Evolutionary conservation across 352 stramenopile species (phyloP).

Genomic region (Thraustotheca clavata): DNA sequence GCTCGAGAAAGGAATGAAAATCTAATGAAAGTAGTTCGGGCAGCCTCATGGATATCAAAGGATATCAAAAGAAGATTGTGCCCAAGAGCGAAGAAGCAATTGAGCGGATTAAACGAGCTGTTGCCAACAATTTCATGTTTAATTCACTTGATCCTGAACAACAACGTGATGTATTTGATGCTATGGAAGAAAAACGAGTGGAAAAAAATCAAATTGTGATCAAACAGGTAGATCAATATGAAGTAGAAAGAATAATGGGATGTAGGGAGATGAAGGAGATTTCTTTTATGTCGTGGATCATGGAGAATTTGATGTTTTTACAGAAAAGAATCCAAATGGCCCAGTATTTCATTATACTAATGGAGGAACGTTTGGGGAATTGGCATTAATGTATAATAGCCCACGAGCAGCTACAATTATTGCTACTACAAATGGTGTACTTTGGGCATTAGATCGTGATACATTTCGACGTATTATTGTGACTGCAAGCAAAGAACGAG

Average conservation of each 20-base stretch:
- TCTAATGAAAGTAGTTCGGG: conserved; percentile 20
- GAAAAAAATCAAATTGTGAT: neutral
- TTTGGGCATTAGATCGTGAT: conserved; percentile 89
- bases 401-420: conserved; percentile 73
- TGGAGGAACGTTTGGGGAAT: conserved; percentile 59
- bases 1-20: too few species aligned
- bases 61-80: conserved; percentile 22
- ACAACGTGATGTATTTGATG: conserved; percentile 7
- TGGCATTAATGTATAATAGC: conserved; percentile 83
- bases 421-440: conserved; percentile 38
- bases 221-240: conserved; percentile 2
- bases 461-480: conserved; percentile 68
- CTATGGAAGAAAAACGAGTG: conserved; percentile 16
- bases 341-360: conserved; percentile 16
- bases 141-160: conserved; percentile 10
- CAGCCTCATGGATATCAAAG: neutral
- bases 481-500: conserved; percentile 12
- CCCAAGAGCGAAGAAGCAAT: conserved; percentile 45
- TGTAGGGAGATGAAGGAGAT: conserved; percentile 14
- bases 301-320: conserved; percentile 43
- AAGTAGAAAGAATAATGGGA: neutral
- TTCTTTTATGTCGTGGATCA: conserved; percentile 61
- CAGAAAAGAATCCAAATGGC: neutral
- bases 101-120: conserved; percentile 32
- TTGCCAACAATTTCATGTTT: conserved; percentile 31